A percentile compares a stretch with the other conserved stretches of the same genome.
phyloP scores from a whole-genome alignment of 495 filamentous ascomycete genomes.

The Aspergillus bertholletiae region DNA sequence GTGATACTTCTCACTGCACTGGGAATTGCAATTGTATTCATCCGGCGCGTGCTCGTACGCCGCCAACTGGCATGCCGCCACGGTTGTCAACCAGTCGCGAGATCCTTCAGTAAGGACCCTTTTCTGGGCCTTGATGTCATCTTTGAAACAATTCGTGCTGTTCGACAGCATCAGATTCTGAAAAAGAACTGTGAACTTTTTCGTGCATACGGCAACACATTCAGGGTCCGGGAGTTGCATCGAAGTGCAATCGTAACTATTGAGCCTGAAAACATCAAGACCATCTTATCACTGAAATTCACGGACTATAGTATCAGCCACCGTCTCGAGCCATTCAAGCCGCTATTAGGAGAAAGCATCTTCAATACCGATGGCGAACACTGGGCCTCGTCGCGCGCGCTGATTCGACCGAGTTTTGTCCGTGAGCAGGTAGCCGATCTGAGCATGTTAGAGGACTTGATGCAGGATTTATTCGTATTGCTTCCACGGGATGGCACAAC shows the following conservation, averaged over 20 bases:
- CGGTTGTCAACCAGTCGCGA: slow-evolving; percentile 6
- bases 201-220: slow-evolving; percentile 12
- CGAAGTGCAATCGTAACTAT: slow-evolving; percentile 14
- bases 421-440: slow-evolving; percentile 33
- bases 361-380: slow-evolving; percentile 36
- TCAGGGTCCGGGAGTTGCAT: slow-evolving; percentile 1
- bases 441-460: slow-evolving; percentile 42
- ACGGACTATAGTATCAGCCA: slow-evolving; percentile 25
- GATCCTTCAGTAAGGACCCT: background rate
- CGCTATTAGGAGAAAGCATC: slow-evolving; percentile 43
- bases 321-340: slow-evolving; percentile 20
- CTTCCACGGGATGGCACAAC: slow-evolving; percentile 31
- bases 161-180: slow-evolving; percentile 12
- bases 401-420: slow-evolving; percentile 45
- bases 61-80: too few relatives aligned
- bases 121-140: slow-evolving; percentile 13
- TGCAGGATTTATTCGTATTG: slow-evolving; percentile 35
- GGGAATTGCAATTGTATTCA: too few relatives aligned
- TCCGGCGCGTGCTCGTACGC: too few relatives aligned
- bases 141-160: background rate
- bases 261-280: slow-evolving; percentile 36
- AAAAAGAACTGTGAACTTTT: slow-evolving; percentile 7
- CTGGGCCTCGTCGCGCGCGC: slow-evolving; percentile 41
- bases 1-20: too few relatives aligned
- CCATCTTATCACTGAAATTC: slow-evolving; percentile 32